Percentiles rank a stretch among this genome's conserved stretches.
phyloP scores from a whole-genome alignment of 805 yeast species.

The Candida sphagnicola region DNA sequence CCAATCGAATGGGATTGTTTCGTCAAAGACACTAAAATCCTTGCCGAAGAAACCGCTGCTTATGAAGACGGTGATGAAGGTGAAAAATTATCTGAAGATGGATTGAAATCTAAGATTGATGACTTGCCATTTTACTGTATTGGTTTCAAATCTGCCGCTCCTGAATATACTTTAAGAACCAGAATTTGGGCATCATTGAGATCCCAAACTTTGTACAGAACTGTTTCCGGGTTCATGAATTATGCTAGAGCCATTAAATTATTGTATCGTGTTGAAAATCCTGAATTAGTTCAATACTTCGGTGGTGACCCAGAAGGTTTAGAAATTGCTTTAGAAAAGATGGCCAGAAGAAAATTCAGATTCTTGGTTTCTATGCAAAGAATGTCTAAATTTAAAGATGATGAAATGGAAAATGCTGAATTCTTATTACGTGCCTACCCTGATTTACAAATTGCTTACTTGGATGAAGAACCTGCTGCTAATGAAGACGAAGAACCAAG shows the following conservation, averaged over 20 bases:
- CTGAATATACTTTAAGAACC: slow-evolving; percentile 44
- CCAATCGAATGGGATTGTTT: slow-evolving; percentile 57
- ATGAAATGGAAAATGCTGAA: slow-evolving; percentile 57
- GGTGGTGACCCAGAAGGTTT: slow-evolving; percentile 97
- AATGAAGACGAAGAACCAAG: slow-evolving; percentile 40
- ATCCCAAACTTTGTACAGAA: slow-evolving; percentile 44
- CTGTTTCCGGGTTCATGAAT: slow-evolving; percentile 46
- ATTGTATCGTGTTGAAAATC: slow-evolving; percentile 43
- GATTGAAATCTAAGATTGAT: slow-evolving; percentile 33
- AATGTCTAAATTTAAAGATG: slow-evolving; percentile 47
- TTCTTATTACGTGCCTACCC: slow-evolving; percentile 62
- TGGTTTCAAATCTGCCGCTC: slow-evolving; percentile 46
- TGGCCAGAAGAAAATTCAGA: slow-evolving; percentile 62
- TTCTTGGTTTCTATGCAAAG: slow-evolving; percentile 66
- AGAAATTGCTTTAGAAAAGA: slow-evolving; percentile 86
- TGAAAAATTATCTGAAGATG: slow-evolving; percentile 28
- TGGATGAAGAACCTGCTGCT: slow-evolving; percentile 48
- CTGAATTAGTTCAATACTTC: slow-evolving; percentile 73
- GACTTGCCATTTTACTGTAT: slow-evolving; percentile 45
- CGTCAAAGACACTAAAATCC: slow-evolving; percentile 51
- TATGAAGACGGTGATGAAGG: slow-evolving; percentile 53
- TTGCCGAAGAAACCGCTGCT: slow-evolving; percentile 47
- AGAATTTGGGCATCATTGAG: slow-evolving; percentile 47
- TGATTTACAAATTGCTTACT: slow-evolving; percentile 59
- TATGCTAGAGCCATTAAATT: slow-evolving; percentile 45